Percentiles rank a stretch among this genome's conserved stretches.
These are phyloP conservation scores for Chernovozyma sophiae-reginae DNA, from an alignment of 1,139 yeast species.

Conservation along the genomic window DNA sequence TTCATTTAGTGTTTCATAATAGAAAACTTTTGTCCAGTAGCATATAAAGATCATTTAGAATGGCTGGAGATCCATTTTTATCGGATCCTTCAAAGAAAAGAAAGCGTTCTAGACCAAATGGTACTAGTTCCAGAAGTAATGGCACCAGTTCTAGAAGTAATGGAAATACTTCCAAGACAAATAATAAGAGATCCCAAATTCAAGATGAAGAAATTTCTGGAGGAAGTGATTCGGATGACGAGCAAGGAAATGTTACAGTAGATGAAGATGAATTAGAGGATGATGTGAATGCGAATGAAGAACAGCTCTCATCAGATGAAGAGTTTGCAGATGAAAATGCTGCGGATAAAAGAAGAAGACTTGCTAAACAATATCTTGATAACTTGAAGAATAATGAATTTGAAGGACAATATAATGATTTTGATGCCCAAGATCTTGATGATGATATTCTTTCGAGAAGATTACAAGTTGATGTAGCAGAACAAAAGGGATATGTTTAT, in stretches of 20 bases:
- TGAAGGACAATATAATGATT: conserved; percentile 45
- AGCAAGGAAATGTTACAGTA: conserved; percentile 19
- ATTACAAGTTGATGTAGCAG: conserved; percentile 85
- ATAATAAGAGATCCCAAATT: neutral
- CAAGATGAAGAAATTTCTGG: conserved; percentile 41
- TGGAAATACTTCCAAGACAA: neutral
- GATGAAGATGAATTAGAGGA: conserved; percentile 27
- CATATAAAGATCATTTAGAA: too few relatives aligned
- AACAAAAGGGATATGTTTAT: conserved; percentile 77
- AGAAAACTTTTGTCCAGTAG: too few relatives aligned
- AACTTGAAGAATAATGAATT: conserved; percentile 58
- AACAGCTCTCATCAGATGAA: conserved; percentile 56
- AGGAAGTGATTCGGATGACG: conserved; percentile 33
- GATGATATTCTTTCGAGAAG: conserved; percentile 78
- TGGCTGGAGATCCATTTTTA: conserved; percentile 60
- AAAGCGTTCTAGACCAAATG: conserved; percentile 33
- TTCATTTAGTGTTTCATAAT: too few relatives aligned
- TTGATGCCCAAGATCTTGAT: conserved; percentile 91
- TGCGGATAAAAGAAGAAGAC: conserved; percentile 88
- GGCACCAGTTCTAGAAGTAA: conserved; percentile 9
- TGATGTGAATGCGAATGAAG: conserved; percentile 28
- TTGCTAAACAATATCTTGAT: conserved; percentile 89
- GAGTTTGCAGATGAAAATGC: conserved; percentile 74
- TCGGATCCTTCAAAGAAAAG: conserved; percentile 56
- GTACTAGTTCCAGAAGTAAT: conserved; percentile 14